These are phyloP conservation scores for Colletotrichum lindemuthianum DNA, from an alignment of 2,329 filamentous ascomycete species.

Conservation along the genomic window DNA sequence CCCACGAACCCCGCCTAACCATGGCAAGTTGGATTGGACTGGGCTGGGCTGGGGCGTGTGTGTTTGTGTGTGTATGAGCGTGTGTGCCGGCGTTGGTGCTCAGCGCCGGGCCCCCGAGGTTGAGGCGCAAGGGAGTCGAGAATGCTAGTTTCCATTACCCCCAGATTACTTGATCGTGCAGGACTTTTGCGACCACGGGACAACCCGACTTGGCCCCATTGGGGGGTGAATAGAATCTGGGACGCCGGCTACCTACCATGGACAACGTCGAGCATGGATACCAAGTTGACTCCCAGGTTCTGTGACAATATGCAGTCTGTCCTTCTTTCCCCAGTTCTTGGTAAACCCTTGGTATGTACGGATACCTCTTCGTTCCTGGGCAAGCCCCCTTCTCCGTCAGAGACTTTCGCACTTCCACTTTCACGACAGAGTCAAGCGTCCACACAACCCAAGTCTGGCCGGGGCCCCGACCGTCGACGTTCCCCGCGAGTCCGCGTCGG, in stretches of 20 bases:
- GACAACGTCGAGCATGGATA: not conserved
- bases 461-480: constrained; percentile 23
- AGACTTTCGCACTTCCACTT: not conserved
- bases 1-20: constrained; percentile 29
- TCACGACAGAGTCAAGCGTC: not conserved
- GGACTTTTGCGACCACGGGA: constrained; percentile 33
- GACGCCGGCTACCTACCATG: not conserved
- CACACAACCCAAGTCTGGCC: constrained; percentile 11
- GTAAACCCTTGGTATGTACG: not conserved
- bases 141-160: constrained; percentile 38
- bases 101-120: constrained; percentile 16
- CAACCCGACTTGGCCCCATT: constrained; percentile 34
- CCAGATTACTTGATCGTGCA: constrained; percentile 39
- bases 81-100: not conserved
- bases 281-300: constrained; percentile 13
- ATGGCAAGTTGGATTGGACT: not conserved
- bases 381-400: not conserved
- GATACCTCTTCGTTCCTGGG: not conserved
- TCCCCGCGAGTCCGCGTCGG: constrained; percentile 31
- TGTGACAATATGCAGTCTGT: not conserved
- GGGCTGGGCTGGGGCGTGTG: not conserved
- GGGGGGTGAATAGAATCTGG: not conserved
- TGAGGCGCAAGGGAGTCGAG: not conserved
- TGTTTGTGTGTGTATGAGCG: too few species aligned
- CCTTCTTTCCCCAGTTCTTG: not conserved